Percentiles rank a stretch among this genome's conserved stretches.
phyloP scores from a whole-genome alignment of 2,329 filamentous ascomycete species.

The Aaosphaeria arxii region DNA sequence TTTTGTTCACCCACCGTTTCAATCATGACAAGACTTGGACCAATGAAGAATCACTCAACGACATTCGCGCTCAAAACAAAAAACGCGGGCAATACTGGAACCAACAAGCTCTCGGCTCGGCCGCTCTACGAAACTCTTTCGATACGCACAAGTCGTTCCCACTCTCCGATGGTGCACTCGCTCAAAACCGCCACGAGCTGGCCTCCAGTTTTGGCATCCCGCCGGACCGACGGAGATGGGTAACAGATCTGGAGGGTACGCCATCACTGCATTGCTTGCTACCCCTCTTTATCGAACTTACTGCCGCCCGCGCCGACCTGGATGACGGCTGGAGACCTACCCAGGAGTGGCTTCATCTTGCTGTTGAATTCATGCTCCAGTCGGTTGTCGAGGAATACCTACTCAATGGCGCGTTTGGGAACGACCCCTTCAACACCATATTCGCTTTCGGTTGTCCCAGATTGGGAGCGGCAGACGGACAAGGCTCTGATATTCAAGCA shows the following conservation, averaged over 20 bases:
- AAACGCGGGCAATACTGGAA: constrained; percentile 27
- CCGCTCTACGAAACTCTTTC: constrained; percentile 20
- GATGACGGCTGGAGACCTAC: constrained; percentile 31
- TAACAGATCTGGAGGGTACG: constrained; percentile 36
- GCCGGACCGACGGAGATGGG: constrained; percentile 18
- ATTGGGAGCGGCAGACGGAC: constrained; percentile 14
- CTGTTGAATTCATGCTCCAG: constrained; percentile 49
- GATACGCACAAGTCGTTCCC: constrained; percentile 25
- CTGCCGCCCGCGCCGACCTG: constrained; percentile 34
- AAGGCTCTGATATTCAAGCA: constrained; percentile 23
- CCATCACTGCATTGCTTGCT: constrained; percentile 41
- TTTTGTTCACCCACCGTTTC: constrained; percentile 44
- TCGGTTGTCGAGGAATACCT: constrained; percentile 49
- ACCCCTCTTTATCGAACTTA: constrained; percentile 52
- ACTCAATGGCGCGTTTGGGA: constrained; percentile 33
- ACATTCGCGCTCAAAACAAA: constrained; percentile 36
- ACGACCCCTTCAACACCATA: constrained; percentile 40
- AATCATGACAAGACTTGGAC: constrained; percentile 39
- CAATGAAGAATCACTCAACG: constrained; percentile 29
- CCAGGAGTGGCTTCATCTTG: constrained; percentile 45
- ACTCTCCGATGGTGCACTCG: constrained; percentile 20
- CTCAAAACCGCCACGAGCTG: constrained; percentile 24
- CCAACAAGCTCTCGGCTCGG: constrained; percentile 14
- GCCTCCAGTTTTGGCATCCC: constrained; percentile 24
- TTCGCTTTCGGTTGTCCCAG: constrained; percentile 46